Conservation (phyloP, 208 protist species). For the Herpetomonas samuelpessoai region DNA sequence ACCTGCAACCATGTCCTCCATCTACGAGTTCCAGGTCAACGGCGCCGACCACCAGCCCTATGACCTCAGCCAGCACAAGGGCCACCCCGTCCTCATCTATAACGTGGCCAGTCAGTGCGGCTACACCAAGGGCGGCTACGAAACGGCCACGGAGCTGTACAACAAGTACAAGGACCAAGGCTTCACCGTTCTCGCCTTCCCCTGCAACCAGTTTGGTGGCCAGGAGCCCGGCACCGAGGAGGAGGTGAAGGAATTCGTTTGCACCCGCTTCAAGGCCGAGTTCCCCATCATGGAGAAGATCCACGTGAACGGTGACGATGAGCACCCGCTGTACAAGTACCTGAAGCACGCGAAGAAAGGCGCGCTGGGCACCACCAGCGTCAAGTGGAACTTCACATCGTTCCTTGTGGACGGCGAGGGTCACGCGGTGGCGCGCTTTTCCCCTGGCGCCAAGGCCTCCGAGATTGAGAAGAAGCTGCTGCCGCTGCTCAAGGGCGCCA, state of each 20-base stretch:
- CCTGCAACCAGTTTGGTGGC: slow-evolving; percentile 89
- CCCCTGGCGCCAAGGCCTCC: slow-evolving; percentile 41
- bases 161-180: slow-evolving; percentile 81
- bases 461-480: slow-evolving; percentile 68
- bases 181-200: slow-evolving; percentile 91
- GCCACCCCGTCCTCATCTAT: slow-evolving; percentile 88
- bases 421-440: slow-evolving; percentile 61
- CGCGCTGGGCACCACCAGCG: slow-evolving; percentile 43
- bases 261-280: slow-evolving; percentile 50
- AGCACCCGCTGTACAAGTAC: slow-evolving; percentile 78
- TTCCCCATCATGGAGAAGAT: slow-evolving; percentile 92
- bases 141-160: slow-evolving; percentile 75
- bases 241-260: slow-evolving; percentile 76
- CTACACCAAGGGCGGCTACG: slow-evolving; percentile 83
- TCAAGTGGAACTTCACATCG: slow-evolving; percentile 96
- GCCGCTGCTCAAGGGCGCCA: slow-evolving; percentile 33
- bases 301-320: slow-evolving; percentile 86
- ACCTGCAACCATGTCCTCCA: slow-evolving; percentile 54
- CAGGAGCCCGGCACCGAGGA: slow-evolving; percentile 83
- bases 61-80: slow-evolving; percentile 83
- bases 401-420: slow-evolving; percentile 86
- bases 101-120: slow-evolving; percentile 93
- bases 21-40: slow-evolving; percentile 81
- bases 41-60: slow-evolving; percentile 73
- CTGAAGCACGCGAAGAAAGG: slow-evolving; percentile 73